A percentile compares a stretch with the other conserved stretches of the same genome.
phyloP scores from a whole-genome alignment of 768 basidiomycete genomes.

The Hericium rajendrae region DNA sequence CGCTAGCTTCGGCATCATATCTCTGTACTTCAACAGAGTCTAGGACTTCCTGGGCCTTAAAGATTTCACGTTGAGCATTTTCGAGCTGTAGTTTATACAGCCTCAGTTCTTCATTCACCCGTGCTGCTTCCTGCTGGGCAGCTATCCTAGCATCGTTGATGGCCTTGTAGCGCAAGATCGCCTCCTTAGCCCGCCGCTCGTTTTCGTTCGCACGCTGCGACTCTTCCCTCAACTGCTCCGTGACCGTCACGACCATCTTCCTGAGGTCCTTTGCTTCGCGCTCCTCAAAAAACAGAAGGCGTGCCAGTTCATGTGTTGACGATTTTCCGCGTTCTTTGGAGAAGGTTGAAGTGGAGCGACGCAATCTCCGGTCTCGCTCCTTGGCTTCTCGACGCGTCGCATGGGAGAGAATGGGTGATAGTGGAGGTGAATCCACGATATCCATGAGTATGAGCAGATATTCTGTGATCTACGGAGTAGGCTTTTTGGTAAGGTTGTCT shows the following conservation, averaged over 20 bases:
- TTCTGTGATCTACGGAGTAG: no score
- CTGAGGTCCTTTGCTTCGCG: slow-evolving; percentile 31
- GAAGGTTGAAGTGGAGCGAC: slow-evolving; percentile 6
- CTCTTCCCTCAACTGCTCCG: slow-evolving; percentile 30
- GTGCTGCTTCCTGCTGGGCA: slow-evolving; percentile 22
- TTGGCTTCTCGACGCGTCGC: slow-evolving; percentile 4
- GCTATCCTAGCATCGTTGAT: slow-evolving; percentile 23
- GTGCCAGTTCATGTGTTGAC: neutral
- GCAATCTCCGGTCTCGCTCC: neutral
- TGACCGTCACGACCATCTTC: slow-evolving; percentile 26
- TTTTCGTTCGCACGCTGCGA: slow-evolving; percentile 27
- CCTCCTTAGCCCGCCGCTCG: slow-evolving; percentile 24
- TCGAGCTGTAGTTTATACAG: slow-evolving; percentile 51
- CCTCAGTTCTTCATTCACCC: slow-evolving; percentile 38
- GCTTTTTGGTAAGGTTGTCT: no score
- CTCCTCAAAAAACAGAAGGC: slow-evolving; percentile 30
- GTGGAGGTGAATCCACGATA: slow-evolving; percentile 1
- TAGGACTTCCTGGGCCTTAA: slow-evolving; percentile 43
- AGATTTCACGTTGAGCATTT: slow-evolving; percentile 49
- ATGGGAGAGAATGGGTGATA: slow-evolving; percentile 4
- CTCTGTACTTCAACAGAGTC: slow-evolving; percentile 38
- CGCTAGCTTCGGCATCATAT: slow-evolving; percentile 38
- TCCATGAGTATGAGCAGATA: neutral
- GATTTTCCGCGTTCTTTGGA: slow-evolving; percentile 1
- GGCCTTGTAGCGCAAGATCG: slow-evolving; percentile 19